phyloP scores from a whole-genome alignment of 768 basidiomycete species.

The Rhodosporidiobolus sp. region DNA sequence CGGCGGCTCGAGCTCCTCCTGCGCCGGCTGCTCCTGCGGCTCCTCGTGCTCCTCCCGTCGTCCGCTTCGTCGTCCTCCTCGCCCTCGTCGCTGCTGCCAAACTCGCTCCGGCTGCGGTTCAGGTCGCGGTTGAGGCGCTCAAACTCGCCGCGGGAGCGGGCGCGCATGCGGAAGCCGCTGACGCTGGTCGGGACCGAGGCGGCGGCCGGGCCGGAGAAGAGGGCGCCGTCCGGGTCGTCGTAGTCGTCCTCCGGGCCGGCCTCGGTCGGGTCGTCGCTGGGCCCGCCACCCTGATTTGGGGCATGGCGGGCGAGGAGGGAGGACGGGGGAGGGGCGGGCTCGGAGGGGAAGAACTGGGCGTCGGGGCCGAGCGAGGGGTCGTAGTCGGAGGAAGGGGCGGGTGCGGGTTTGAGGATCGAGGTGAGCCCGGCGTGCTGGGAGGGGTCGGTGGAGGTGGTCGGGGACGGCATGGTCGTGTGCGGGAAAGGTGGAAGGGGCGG shows the following conservation, averaged over 20 bases:
- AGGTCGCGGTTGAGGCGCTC: conserved; percentile 19
- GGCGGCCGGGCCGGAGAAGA: conserved; percentile 30
- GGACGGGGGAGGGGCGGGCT: not conserved
- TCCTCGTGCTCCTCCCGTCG: conserved; percentile 18
- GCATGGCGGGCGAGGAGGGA: not conserved
- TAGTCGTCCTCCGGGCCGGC: conserved; percentile 35
- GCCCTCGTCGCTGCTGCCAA: not conserved
- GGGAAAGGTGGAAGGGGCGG: not conserved
- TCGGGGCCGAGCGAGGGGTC: conserved; percentile 17
- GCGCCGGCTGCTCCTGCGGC: not conserved
- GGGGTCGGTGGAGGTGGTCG: not conserved
- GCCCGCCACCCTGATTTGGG: too few species aligned
- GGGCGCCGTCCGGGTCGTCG: conserved; percentile 33
- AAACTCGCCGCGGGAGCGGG: conserved; percentile 25
- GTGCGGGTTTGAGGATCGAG: conserved; percentile 26
- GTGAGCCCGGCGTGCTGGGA: not conserved
- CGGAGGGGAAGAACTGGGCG: conserved; percentile 37
- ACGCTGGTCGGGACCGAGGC: conserved; percentile 27
- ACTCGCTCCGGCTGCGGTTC: not conserved
- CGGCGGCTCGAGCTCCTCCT: not conserved
- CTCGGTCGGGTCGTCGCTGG: not conserved
- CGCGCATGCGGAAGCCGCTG: conserved; percentile 34
- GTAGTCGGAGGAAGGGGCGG: conserved; percentile 13
- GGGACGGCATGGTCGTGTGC: not conserved
- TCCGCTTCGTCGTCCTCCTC: conserved; percentile 21